Base-by-base conservation (phyloP, 176 grass and related monocot species). In the Hsuehochloa calcarea region DNA sequence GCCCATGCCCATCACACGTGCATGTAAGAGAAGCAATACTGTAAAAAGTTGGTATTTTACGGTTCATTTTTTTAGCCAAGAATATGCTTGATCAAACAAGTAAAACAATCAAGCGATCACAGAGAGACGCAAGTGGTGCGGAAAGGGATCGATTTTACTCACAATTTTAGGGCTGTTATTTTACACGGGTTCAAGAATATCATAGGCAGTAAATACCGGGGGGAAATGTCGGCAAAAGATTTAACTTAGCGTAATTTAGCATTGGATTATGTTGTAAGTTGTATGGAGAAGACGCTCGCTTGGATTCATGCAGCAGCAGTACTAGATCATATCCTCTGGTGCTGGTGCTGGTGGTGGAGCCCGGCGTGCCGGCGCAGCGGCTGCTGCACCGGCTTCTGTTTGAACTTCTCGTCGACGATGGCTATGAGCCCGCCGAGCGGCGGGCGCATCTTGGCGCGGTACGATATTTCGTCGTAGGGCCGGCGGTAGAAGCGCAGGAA, bases 401-500 rank as follows among this genome's bases (percentile, higher is more conserved):
- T 91, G 51, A 89, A 86, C 70, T 92, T 89, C 9, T 94, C 77
- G 51, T 85, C 77, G 65, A 99, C 92, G 84, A 99, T 99, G 81
- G 97, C 90, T 0, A 91, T 94, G 43, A 99, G 93, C 11, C 97
- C 97, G 63, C 97, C 97, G 0, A 96, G 90, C n/a, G 97, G 97
- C 1, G 91, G 91, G 8, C 97, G 89, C 97, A 99, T 94, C 84
- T 86, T 94, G 74, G 93, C 91, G 19, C 97, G 97, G 81, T 99
- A 99, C n/a, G 91, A 74, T 1, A 96, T 94, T 90, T 99, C 93
- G 45, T 99, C 97, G 78, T 99, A 99, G 1, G 97, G 91, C 20
- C 93, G 85, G 55, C 97, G 89, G 84, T 99, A 90, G 88, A 99
- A 99, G 31, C 91, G 83, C 54, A 99, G 83, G 90, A 92, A 96